These are phyloP conservation scores for Colletotrichum karsti DNA, from an alignment of 2,329 filamentous ascomycete species.

Conservation along the genomic window DNA sequence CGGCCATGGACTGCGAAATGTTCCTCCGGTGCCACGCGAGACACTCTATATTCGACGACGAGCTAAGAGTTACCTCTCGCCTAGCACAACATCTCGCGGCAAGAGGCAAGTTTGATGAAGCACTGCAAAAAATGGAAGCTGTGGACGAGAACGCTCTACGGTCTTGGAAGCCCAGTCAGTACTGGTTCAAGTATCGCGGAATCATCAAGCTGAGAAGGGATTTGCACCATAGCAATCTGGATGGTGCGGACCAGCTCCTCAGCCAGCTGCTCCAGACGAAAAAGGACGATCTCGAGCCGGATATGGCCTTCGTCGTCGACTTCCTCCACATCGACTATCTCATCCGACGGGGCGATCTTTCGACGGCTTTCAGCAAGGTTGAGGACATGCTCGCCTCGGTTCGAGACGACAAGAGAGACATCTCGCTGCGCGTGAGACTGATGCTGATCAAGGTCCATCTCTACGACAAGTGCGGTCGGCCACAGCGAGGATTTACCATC, in stretches of 20 bases:
- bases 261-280: slow-evolving; percentile 61
- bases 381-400: slow-evolving; percentile 52
- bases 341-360: slow-evolving; percentile 55
- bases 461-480: slow-evolving; percentile 72
- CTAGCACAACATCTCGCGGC: slow-evolving; percentile 67
- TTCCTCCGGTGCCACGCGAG: slow-evolving; percentile 78
- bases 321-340: slow-evolving; percentile 62
- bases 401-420: slow-evolving; percentile 55
- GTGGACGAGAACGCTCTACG: slow-evolving; percentile 70
- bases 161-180: slow-evolving; percentile 81
- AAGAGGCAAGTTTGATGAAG: slow-evolving; percentile 76
- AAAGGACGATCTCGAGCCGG: slow-evolving; percentile 59
- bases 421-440: slow-evolving; percentile 75
- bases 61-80: slow-evolving; percentile 77
- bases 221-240: slow-evolving; percentile 63
- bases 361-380: slow-evolving; percentile 57
- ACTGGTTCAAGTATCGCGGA: slow-evolving; percentile 72
- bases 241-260: slow-evolving; percentile 60
- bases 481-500: slow-evolving; percentile 80
- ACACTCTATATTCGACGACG: slow-evolving; percentile 74
- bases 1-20: slow-evolving; percentile 72
- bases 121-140: slow-evolving; percentile 51
- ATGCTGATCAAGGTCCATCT: slow-evolving; percentile 78
- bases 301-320: slow-evolving; percentile 60
- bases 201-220: slow-evolving; percentile 72